Conservation (phyloP, 768 basidiomycete species). For the Dacryopinax primogenitus region DNA sequence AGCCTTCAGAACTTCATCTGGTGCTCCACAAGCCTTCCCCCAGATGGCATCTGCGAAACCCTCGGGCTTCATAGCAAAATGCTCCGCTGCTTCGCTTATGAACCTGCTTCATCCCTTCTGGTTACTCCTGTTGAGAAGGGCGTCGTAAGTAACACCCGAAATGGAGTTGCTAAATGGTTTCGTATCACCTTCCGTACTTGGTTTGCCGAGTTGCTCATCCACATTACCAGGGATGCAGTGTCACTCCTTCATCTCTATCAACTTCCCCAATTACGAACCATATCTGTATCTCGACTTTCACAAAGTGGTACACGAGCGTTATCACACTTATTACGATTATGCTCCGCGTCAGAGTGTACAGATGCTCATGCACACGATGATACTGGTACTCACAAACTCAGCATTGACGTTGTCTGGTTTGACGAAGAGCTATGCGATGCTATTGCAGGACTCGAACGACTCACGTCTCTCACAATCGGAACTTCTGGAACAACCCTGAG, state of each 20-base stretch:
- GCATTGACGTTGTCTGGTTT: constrained; percentile 31
- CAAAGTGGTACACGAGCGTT: constrained; percentile 29
- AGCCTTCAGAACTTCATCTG: constrained; percentile 27
- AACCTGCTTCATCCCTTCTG: constrained; percentile 17
- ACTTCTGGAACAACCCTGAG: constrained; percentile 31
- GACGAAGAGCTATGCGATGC: constrained; percentile 30
- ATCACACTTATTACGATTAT: constrained; percentile 18
- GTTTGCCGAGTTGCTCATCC: constrained; percentile 11
- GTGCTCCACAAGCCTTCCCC: constrained; percentile 27
- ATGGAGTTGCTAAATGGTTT: background rate
- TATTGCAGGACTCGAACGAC: constrained; percentile 27
- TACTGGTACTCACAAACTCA: constrained; percentile 27
- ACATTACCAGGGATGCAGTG: constrained; percentile 26
- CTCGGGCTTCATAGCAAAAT: constrained; percentile 22
- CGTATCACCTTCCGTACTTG: constrained; percentile 19
- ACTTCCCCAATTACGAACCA: constrained; percentile 22
- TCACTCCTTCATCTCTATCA: constrained; percentile 27
- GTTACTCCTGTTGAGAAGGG: constrained; percentile 10
- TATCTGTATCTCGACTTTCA: constrained; percentile 28
- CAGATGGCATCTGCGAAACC: constrained; percentile 32
- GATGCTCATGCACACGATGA: constrained; percentile 16
- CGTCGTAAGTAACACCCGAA: background rate
- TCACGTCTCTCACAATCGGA: constrained; percentile 25
- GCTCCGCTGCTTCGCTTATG: constrained; percentile 20
- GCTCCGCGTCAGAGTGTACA: constrained; percentile 16